Conservation (phyloP, 192 early-diverging fungal species). For the Kickxella alabastrina region DNA sequence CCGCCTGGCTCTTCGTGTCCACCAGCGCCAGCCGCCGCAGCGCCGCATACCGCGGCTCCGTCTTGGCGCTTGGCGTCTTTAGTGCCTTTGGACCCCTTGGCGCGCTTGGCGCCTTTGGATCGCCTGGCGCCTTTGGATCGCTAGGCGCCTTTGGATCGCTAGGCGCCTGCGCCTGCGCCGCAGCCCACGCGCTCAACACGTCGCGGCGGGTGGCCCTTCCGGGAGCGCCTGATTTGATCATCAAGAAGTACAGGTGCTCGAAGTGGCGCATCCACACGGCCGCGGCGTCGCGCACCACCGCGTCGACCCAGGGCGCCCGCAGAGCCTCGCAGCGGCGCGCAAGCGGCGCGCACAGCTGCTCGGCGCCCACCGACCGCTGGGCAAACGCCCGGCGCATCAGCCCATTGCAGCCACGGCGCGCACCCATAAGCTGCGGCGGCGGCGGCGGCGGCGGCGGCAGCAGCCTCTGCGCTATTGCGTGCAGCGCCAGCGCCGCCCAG, state of each 20-base stretch:
- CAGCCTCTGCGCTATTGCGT: conserved; percentile 9
- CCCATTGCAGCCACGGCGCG: too few relatives aligned
- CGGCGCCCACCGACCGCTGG: too few relatives aligned
- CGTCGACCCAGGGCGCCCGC: conserved; percentile 25
- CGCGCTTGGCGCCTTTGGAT: too few relatives aligned
- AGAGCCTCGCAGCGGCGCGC: too few relatives aligned
- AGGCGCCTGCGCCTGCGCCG: background rate
- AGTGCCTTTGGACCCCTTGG: too few relatives aligned
- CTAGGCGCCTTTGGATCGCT: too few relatives aligned
- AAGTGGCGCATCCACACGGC: conserved; percentile 25
- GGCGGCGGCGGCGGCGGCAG: background rate
- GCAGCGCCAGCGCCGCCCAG: conserved; percentile 15
- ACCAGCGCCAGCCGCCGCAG: conserved; percentile 27
- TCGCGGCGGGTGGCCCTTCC: conserved; percentile 25
- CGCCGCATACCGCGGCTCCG: conserved; percentile 19
- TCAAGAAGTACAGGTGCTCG: conserved; percentile 19
- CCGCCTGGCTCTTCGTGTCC: background rate
- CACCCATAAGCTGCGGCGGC: too few relatives aligned
- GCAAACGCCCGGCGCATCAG: too few relatives aligned
- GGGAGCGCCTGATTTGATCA: conserved; percentile 5
- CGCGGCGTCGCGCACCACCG: conserved; percentile 15
- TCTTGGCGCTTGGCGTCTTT: too few relatives aligned
- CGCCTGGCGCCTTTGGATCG: too few relatives aligned
- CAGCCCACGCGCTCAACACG: conserved; percentile 30
- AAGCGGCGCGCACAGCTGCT: too few relatives aligned